Base-by-base conservation (phyloP, 2,329 filamentous ascomycete genomes). In the Cryphonectria japonica region DNA sequence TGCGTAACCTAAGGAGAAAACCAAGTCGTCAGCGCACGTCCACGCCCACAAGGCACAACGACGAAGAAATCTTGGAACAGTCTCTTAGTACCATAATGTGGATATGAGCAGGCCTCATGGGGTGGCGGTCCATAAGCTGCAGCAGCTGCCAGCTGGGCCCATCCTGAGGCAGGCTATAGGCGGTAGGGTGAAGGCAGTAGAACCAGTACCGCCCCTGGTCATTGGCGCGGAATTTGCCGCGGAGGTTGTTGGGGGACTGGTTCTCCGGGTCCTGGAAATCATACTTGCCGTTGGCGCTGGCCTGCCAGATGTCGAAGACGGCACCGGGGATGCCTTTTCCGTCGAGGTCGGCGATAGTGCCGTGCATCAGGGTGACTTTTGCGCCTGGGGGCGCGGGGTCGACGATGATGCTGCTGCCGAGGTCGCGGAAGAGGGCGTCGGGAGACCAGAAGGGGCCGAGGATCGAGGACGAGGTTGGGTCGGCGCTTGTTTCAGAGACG, bases 391-490 rank as follows among this genome's bases (percentile, higher is more conserved):
- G 41, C 13, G 82, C 83, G 77, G 76, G 81, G 46, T 76, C 74
- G 3, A 86, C 82, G 54, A 92, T 89, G 71, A 83, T 86, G 50
- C 83, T 83, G 62, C 37, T 67, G 46, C 88, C 90, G 76, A 89
- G 89, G 50, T 85, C 77, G 64, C 86, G 83, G 68, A 83, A 81
- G 2, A 89, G 89, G 0, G 89, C 86, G 73, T 92, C 85, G 67
- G 86, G 83, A 22, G 89, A 84, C 84, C 88, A 92, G 80, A 92
- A 92, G 2, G 90, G 90, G 0, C 90, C 90, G 1, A 92, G 84
- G 71, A 92, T 91, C 54, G 90, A 87, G n/a, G 88, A 89, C 19
- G 88, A 83, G 6, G 89, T 91, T 52, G 87, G 82, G 52, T 86
- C 83, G 59, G 80, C 80, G 69, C 62, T 68, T 46, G 69, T 68